Percentiles rank a stretch among this genome's conserved stretches.
Evolutionary conservation across 2,329 filamentous ascomycete species (phyloP).

Genomic region (Berkeleyomyces basicola): DNA sequence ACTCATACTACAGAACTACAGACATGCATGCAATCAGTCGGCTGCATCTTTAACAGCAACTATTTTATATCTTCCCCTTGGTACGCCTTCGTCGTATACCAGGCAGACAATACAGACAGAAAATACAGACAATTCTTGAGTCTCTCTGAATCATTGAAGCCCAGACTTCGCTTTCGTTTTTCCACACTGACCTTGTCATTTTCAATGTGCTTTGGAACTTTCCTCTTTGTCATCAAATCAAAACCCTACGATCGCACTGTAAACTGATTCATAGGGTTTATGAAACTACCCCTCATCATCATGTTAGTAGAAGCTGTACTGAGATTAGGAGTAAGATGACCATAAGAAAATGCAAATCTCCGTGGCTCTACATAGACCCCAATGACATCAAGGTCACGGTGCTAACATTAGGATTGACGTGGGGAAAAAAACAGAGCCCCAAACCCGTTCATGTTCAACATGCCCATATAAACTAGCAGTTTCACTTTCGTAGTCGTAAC

Average conservation of each 20-base stretch:
- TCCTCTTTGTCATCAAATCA: not conserved
- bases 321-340: not conserved
- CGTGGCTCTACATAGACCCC: not conserved
- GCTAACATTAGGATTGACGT: not conserved
- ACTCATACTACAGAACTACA: not conserved
- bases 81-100: not conserved
- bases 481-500: slow-evolving; percentile 10
- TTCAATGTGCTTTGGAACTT: not conserved
- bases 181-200: not conserved
- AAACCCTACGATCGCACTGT: not conserved
- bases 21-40: not conserved
- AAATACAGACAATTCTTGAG: not conserved
- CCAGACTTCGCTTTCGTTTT: not conserved
- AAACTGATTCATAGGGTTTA: not conserved
- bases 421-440: slow-evolving; percentile 1
- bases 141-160: not conserved
- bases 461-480: slow-evolving; percentile 10
- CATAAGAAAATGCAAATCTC: not conserved
- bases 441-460: slow-evolving; percentile 7
- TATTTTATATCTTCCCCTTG: not conserved
- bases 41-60: not conserved
- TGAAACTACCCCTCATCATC: not conserved
- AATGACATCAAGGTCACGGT: not conserved
- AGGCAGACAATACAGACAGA: not conserved
- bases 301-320: not conserved